Evolutionary conservation across 1,284 basidiomycete genomes (phyloP).

Genomic region (Pseudozyma sp.): DNA sequence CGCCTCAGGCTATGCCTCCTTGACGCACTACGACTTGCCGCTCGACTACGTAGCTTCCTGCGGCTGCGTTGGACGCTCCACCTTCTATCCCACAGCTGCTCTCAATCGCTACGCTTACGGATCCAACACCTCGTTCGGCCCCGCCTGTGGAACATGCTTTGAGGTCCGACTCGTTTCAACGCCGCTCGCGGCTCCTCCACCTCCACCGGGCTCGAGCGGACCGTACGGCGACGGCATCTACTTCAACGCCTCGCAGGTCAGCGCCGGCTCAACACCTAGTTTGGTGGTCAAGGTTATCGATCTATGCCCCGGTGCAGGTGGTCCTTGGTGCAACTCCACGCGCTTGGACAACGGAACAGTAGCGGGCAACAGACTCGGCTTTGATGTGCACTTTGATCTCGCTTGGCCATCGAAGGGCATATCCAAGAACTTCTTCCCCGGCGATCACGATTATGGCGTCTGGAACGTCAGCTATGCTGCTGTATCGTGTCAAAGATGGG

Average conservation of each 20-base stretch:
- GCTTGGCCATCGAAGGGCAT: conserved; percentile 58
- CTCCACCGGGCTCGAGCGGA: conserved; percentile 14
- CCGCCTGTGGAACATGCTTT: conserved; percentile 54
- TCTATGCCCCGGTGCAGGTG: conserved; percentile 48
- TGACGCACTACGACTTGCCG: conserved; percentile 62
- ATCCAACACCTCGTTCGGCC: conserved; percentile 53
- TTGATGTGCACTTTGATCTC: conserved; percentile 59
- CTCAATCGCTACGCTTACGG: conserved; percentile 54
- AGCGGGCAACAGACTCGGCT: conserved; percentile 47
- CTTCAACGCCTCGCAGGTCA: conserved; percentile 24
- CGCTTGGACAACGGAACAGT: conserved; percentile 19
- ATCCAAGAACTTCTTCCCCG: conserved; percentile 51
- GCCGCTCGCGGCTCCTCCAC: conserved; percentile 41
- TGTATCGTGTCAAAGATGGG: conserved; percentile 53
- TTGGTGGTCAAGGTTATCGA: conserved; percentile 60
- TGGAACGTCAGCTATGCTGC: conserved; percentile 54
- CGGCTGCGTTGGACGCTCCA: conserved; percentile 53
- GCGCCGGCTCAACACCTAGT: conserved; percentile 33
- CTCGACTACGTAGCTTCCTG: conserved; percentile 56
- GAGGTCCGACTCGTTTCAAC: conserved; percentile 50
- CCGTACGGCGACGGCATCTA: conserved; percentile 52
- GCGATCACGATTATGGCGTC: conserved; percentile 55
- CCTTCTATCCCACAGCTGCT: conserved; percentile 55
- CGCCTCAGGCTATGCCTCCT: conserved; percentile 43
- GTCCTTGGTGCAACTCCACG: conserved; percentile 55